A percentile compares a stretch with the other conserved stretches of the same genome.
Conservation (phyloP, 345 rosid genomes). For the Rhizophora mangle region DNA sequence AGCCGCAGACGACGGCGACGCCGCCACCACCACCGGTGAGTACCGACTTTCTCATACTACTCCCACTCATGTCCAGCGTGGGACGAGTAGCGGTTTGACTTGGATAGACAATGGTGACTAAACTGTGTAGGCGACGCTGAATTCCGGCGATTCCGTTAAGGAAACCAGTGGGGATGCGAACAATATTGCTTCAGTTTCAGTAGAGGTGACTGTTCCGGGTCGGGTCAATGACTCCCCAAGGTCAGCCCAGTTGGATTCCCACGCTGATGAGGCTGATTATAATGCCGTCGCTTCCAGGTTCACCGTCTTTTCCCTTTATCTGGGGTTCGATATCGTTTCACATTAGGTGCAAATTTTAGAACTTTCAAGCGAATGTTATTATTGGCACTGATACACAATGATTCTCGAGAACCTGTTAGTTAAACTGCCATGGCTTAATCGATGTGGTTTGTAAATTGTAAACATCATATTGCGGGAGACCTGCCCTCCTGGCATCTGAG, state of each 20-base stretch:
- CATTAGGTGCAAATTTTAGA: no score
- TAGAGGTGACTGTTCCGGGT: slow-evolving; percentile 38
- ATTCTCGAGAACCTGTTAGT: no score
- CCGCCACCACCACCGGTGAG: slow-evolving; percentile 36
- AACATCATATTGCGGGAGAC: no score
- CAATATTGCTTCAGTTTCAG: slow-evolving; percentile 23
- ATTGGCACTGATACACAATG: no score
- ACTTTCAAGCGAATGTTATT: no score
- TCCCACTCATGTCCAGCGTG: no score
- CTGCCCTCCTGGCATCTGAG: not conserved
- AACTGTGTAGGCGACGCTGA: slow-evolving; percentile 39
- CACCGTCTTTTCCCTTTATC: not conserved
- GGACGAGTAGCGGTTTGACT: no score
- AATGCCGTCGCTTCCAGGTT: slow-evolving; percentile 53
- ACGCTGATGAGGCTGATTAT: slow-evolving; percentile 37
- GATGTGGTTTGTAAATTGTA: no score
- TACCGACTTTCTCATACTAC: not conserved
- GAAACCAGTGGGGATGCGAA: slow-evolving; percentile 37
- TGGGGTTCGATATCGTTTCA: not conserved
- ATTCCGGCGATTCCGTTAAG: slow-evolving; percentile 47
- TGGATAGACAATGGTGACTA: no score
- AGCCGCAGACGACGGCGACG: no score
- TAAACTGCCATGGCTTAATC: no score
- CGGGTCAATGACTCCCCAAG: slow-evolving; percentile 45
- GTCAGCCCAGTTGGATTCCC: slow-evolving; percentile 33